phyloP scores from a whole-genome alignment of 164 flowering plant genomes.

The Pachysandra terminalis region DNA sequence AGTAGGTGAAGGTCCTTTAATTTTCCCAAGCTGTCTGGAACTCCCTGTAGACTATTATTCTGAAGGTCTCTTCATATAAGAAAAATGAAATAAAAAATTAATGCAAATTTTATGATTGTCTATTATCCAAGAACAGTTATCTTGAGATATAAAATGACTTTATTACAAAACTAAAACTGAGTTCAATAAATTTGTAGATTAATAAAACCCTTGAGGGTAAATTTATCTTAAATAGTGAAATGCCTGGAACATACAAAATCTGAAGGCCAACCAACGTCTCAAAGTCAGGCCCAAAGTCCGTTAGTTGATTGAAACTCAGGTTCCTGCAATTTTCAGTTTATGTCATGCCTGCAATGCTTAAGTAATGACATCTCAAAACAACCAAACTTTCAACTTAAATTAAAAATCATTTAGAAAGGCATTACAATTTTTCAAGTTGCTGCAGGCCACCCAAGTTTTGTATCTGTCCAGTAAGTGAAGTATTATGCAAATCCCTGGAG shows the following conservation, averaged over 20 bases:
- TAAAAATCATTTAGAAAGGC: neutral
- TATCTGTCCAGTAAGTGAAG: slow-evolving; percentile 71
- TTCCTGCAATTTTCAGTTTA: slow-evolving; percentile 50
- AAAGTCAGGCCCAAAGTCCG: slow-evolving; percentile 70
- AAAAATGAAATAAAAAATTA: slow-evolving; percentile 1
- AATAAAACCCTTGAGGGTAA: neutral
- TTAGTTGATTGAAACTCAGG: slow-evolving; percentile 74
- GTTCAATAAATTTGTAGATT: neutral
- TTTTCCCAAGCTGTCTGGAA: slow-evolving; percentile 75
- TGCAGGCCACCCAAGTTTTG: slow-evolving; percentile 76
- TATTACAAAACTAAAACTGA: neutral
- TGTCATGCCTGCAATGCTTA: slow-evolving; percentile 6
- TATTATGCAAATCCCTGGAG: slow-evolving; percentile 79
- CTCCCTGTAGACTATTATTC: slow-evolving; percentile 68
- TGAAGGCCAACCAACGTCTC: slow-evolving; percentile 53
- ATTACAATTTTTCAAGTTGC: slow-evolving; percentile 69
- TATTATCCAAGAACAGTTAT: neutral
- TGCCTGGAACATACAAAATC: slow-evolving; percentile 53
- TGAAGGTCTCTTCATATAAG: slow-evolving; percentile 62
- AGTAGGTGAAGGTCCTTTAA: slow-evolving; percentile 56
- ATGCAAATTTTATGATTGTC: neutral
- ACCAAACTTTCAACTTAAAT: slow-evolving; percentile 5
- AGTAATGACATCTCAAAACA: neutral
- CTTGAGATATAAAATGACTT: neutral
- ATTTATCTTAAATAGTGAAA: neutral